phyloP scores from a whole-genome alignment of 2,329 filamentous ascomycete genomes.

The Xylariaceae sp. region DNA sequence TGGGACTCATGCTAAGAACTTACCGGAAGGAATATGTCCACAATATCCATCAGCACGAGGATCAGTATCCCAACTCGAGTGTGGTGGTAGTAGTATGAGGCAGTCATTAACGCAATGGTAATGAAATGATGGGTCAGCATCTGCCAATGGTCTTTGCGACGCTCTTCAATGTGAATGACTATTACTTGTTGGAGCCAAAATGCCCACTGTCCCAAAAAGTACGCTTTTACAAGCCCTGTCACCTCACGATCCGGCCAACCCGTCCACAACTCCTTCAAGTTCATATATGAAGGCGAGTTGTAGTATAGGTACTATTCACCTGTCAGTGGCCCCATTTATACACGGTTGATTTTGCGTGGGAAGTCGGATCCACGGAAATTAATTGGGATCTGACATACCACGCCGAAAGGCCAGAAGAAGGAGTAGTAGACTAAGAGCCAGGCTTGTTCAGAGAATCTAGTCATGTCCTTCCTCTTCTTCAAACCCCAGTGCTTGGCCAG shows the following conservation, averaged over 20 bases:
- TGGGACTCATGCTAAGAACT: slow-evolving; percentile 32
- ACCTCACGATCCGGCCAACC: slow-evolving; percentile 79
- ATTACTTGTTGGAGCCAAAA: slow-evolving; percentile 95
- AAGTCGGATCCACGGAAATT: neutral
- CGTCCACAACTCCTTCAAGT: slow-evolving; percentile 75
- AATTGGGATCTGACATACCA: slow-evolving; percentile 52
- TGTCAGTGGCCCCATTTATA: slow-evolving; percentile 1
- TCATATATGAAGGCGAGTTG: slow-evolving; percentile 72
- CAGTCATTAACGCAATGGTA: slow-evolving; percentile 74
- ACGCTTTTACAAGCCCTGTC: slow-evolving; percentile 72
- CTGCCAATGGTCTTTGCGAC: slow-evolving; percentile 90
- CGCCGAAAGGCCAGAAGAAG: slow-evolving; percentile 76
- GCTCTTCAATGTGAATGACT: slow-evolving; percentile 90
- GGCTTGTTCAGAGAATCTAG: slow-evolving; percentile 88
- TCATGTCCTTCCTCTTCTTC: slow-evolving; percentile 67
- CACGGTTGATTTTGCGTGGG: slow-evolving; percentile 9
- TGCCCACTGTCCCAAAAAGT: slow-evolving; percentile 83
- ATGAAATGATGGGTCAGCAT: slow-evolving; percentile 96
- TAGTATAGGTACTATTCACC: slow-evolving; percentile 68
- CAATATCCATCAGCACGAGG: slow-evolving; percentile 87
- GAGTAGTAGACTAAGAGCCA: slow-evolving; percentile 85
- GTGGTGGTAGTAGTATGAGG: slow-evolving; percentile 81
- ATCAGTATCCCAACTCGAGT: slow-evolving; percentile 86
- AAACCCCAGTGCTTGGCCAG: slow-evolving; percentile 70
- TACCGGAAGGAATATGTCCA: slow-evolving; percentile 84